These are phyloP conservation scores for Cetradonia linearis DNA, from an alignment of 495 filamentous ascomycete genomes.

Conservation along the genomic window DNA sequence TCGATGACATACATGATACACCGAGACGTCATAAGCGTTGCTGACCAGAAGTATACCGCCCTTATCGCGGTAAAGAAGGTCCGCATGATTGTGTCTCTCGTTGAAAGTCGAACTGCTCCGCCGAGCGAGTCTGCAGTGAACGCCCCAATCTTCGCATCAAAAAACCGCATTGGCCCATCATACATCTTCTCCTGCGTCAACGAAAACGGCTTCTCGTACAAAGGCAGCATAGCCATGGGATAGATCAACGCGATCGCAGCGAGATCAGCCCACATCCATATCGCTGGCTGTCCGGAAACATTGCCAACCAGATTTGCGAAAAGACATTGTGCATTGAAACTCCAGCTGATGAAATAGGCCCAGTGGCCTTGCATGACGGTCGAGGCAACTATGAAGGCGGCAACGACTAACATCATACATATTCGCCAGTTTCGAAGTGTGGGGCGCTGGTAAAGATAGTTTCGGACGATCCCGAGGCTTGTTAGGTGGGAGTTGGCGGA, in stretches of 20 bases:
- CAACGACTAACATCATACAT: slow-evolving; percentile 14
- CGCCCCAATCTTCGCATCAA: neutral
- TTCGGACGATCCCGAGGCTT: slow-evolving; percentile 23
- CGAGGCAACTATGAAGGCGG: neutral
- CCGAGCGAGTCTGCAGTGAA: neutral
- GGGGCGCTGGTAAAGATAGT: slow-evolving; percentile 17
- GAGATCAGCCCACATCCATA: slow-evolving; percentile 13
- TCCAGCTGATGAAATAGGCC: neutral
- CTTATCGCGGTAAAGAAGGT: neutral
- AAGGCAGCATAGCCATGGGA: neutral
- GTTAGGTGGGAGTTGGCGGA: slow-evolving; percentile 27
- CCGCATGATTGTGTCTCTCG: neutral
- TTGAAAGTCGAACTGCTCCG: neutral
- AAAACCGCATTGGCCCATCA: neutral
- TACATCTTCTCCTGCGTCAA: neutral
- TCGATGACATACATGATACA: neutral
- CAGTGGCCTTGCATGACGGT: neutral
- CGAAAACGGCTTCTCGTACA: slow-evolving; percentile 6
- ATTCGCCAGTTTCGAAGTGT: slow-evolving; percentile 24
- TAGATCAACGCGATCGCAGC: slow-evolving; percentile 9
- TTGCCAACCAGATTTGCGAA: neutral
- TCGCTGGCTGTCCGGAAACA: slow-evolving; percentile 6
- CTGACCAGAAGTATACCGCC: neutral
- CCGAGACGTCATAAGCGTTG: neutral
- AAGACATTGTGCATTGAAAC: neutral